Evolutionary conservation across 2,329 filamentous ascomycete genomes (phyloP), one percentile per base, ranked within the genome.

Genomic region (Fusarium sp.): DNA sequence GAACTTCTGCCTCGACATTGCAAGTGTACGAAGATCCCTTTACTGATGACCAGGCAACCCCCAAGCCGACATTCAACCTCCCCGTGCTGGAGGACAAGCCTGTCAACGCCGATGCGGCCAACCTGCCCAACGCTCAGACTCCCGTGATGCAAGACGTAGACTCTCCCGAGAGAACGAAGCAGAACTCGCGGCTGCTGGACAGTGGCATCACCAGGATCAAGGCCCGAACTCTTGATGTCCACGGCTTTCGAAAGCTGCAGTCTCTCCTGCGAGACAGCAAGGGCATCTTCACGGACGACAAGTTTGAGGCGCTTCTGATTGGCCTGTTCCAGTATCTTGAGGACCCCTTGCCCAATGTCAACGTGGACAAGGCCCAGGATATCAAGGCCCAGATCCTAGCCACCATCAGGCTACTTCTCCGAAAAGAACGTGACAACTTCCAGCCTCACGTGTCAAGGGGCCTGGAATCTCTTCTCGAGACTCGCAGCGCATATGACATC

Each of bases 241-340:
- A 95, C 79, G 93, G 93, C 66, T 95, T 95, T 86, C 90, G 93
- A 63, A 93, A 94, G 78, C 86, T 95, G 58, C 93, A 95, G 81
- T 91, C 91, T 43, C 88, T 95, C 73, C 88, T 95, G 69, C 91
- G 92, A 72, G 91, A 93, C 68, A 89, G 87, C 79, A 88, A 88
- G 76, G 87, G 90, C 15, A 86, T 90, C 22, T 90, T 93, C 79
- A 87, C 88, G 2, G 89, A 92, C 69, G 90, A 92, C 57, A 92
- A 90, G 73, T 95, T 94, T 69, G 89, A 92, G 72, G 87, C 91
- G 9, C 86, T 95, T 3, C 84, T 95, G 38, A 77, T 89, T 3
- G 92, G 91, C 0, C 86, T 95, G 22, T 93, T 95, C 70, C 89
- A 91, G 57, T 95, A 93, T 79, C 89, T 95, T 30, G 90, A 94